Evolutionary conservation across 192 early-diverging fungal species (phyloP), one percentile per base, ranked within the genome.

Genomic region (Coemansia aciculifera): DNA sequence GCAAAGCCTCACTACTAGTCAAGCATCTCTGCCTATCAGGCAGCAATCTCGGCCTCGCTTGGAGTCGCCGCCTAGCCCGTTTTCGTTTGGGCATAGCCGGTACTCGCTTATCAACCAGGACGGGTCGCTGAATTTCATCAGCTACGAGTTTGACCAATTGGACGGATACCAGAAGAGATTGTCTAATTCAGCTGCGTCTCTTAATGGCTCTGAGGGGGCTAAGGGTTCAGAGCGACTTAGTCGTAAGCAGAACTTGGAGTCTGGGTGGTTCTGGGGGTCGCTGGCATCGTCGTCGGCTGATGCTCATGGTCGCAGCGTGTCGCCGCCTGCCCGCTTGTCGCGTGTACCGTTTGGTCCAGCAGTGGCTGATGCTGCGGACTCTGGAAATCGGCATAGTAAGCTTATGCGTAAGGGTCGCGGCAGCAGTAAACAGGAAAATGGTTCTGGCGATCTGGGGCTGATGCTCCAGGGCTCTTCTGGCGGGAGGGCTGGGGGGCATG

Each of bases 71-170:
- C 49, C 75, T 12, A 75, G 69, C n/a, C 72, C 72, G 44, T 83
- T 83, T 48, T 78, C 75, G 39, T 83, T 83, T 44, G 71, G 66
- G 38, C 80, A 83, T 59, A 83, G 80, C 56, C 68, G 80, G 9
- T 83, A 69, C 72, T 83, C 80, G 51, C 63, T 83, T 51, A 66
- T 83, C 72, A 83, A 83, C 66, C 72, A 74, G 52, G 80, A 83
- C 59, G 80, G 80, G 9, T 83, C 75, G 12, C 61, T 83, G 39
- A 83, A 83, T 52, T 69, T 83, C 17, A 60, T 64, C 13, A 83
- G 59, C 59, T 78, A 63, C 52, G 72, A 83, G 49, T 83, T 83
- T 46, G 75, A 75, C 23, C 75, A 83, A 63, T 64, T 83, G 11
- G 80, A 83, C 19, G 69, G 75, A 10, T 83, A 83, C 72, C 80